These are phyloP conservation scores for Quercus berberidifolia DNA, from an alignment of 306 rosid genomes.

Conservation along the genomic window DNA sequence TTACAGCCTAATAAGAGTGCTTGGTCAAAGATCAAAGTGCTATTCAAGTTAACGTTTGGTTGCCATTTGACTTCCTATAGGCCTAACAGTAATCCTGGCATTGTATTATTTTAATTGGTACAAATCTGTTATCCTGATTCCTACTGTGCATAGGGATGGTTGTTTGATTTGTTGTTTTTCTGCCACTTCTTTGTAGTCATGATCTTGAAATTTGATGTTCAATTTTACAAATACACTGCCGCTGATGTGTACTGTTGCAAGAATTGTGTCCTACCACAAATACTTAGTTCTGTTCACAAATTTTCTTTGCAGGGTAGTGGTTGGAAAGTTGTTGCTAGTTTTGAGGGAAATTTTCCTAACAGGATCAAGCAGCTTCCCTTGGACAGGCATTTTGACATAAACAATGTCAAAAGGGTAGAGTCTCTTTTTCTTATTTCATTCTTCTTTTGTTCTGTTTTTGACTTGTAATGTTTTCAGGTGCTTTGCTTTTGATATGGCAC, in stretches of 20 bases:
- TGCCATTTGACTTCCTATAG: too few species aligned
- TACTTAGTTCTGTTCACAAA: not conserved
- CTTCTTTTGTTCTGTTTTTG: not conserved
- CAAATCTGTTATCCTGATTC: too few species aligned
- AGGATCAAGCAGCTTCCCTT: constrained; percentile 92
- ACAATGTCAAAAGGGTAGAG: constrained; percentile 88
- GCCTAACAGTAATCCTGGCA: too few species aligned
- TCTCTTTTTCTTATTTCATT: constrained; percentile 9
- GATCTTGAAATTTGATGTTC: not conserved
- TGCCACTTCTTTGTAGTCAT: too few species aligned
- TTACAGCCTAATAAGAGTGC: too few species aligned
- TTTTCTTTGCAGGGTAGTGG: constrained; percentile 80
- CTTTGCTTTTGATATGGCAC: constrained; percentile 6
- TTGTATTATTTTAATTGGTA: too few species aligned
- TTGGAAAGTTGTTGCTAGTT: constrained; percentile 98
- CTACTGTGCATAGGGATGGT: too few species aligned
- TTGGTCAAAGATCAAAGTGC: too few species aligned
- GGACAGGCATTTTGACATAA: constrained; percentile 95
- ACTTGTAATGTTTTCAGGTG: not conserved
- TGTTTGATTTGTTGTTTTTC: too few species aligned
- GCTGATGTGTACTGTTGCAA: too few species aligned
- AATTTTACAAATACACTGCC: not conserved
- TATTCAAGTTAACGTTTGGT: too few species aligned
- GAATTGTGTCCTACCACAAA: too few species aligned
- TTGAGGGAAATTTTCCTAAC: constrained; percentile 93